Evolutionary conservation across 2,329 filamentous ascomycete species (phyloP), one percentile per base, ranked within the genome.

Genomic region (Scytalidium lignicola): DNA sequence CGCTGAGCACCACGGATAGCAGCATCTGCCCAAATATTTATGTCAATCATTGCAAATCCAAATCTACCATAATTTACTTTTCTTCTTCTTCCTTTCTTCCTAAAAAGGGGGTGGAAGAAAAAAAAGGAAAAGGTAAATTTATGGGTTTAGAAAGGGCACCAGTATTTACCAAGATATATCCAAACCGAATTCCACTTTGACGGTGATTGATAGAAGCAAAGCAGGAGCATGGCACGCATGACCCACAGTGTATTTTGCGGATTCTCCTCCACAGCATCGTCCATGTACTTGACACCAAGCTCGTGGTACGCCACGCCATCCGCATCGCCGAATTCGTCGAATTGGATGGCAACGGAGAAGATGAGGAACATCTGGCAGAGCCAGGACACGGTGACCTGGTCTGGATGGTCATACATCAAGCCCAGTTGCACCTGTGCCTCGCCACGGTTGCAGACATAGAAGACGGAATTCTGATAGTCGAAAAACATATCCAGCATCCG

Each of bases 311-410:
- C 40, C 29, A 42, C 44, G 22, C 47, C 51, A 45, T 52, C 51
- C 40, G 28, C 43, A 20, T 53, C 51, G 19, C 50, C 45, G 29
- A 53, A 21, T 29, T 53, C 51, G 50, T 53, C 51, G 43, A 51
- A 53, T 46, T 53, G 48, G 46, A 51, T 43, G 39, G 44, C 51
- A 37, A 53, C 43, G 32, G 51, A 44, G 43, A 53, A 51, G 41
- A 53, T 50, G 39, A 53, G 48, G 45, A 53, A 53, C 51, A 53
- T 53, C 46, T 53, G 48, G 43, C 51, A 53, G 43, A 48, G 49
- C 51, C 51, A 53, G 45, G 51, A 51, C 40, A 53, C 48, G 46
- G 41, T 51, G n/a, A 53, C 48, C 32, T 20, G 23, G 15, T 28
- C 45, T 26, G 46, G 45, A 18, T 49, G 41, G 44, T 52, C 47